Base-by-base conservation (phyloP, 78 protist genomes). In the Diacronema lutheri region DNA sequence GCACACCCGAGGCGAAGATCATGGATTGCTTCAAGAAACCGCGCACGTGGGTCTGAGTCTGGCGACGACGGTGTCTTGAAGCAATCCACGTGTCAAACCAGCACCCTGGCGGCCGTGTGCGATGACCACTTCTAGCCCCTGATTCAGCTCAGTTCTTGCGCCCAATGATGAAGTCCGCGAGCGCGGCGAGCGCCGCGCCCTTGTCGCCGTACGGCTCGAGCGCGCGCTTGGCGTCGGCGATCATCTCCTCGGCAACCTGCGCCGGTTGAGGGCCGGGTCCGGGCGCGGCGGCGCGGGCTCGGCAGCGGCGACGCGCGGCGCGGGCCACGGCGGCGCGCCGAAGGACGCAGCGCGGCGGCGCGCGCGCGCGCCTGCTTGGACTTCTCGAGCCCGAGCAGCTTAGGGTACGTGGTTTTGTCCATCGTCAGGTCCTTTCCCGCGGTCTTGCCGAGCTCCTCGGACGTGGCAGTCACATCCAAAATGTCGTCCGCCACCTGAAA, bases 371-470 rank as follows among this genome's bases (percentile, higher is more conserved):
- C 72, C 79, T 71, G 50, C 20, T 33, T 31, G 25, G 79, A 71
- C 25, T 56, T 56, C 23, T 71, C 58, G 21, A 71, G 50, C 29
- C 79, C 79, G 7, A 71, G 58, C 31, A 71, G 79, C 79, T 71
- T 71, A 0, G 79, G 79, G 35, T 71, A 71, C 20, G 79, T 71
- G 11, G 79, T 71, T 58, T 71, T 71, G 37, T 38, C 55, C 21
- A 21, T 35, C 7, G 4, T 58, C 31, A 13, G 29, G 58, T 81
- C 86, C 57, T 81, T 81, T 4, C 86, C 86, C 20, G 86, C 86
- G 46, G 86, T 81, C 71, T 81, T 81, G n/a, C 86, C 86, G 20
- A 81, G 86, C 66, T 38, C 86, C 55, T 61, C 86, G n/a, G 86
- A 14, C 41, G 74, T 37, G 10, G 9, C 26, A 4, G 73, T 64